Evolutionary conservation across 1,284 basidiomycete species (phyloP), one percentile per base, ranked within the genome.

Genomic region (Ceratobasidium papillatum): DNA sequence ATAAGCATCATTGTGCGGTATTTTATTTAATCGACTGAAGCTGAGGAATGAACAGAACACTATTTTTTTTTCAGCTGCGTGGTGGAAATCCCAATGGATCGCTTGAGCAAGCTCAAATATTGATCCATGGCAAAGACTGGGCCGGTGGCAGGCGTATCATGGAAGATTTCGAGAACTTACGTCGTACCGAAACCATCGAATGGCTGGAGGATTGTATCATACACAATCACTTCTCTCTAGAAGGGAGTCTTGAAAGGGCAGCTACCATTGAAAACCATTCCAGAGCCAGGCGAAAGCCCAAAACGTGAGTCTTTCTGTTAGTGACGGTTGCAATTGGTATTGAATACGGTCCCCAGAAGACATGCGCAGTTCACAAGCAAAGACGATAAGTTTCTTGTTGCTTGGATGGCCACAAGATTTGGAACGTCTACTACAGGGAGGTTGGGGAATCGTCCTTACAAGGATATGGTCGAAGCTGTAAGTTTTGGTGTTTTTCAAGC

Each of bases 301-400:
- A 25, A 43, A 43, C 17, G 62, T 64, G 41, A 64, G 62, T 64
- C n/a, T n/a, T n/a, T n/a, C n/a, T n/a, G n/a, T n/a, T n/a, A n/a
- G n/a, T n/a, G n/a, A n/a, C n/a, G n/a, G n/a, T n/a, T n/a, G n/a
- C n/a, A n/a, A n/a, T n/a, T n/a, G n/a, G n/a, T n/a, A n/a, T n/a
- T n/a, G n/a, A n/a, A n/a, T n/a, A n/a, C n/a, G n/a, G n/a, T n/a
- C n/a, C n/a, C n/a, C n/a, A n/a, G n/a, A n/a, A n/a, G n/a, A n/a
- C n/a, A n/a, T n/a, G n/a, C n/a, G n/a, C n/a, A 64, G 8, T 64
- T 45, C 43, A 64, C 62, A 9, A 25, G 25, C 8, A 25, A 64
- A 25, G 62, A 64, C n/a, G 62, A 64, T 25, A 17, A 47, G 12
- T 47, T 22, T 25, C 43, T 64, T 8, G 43, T 64, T 47, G 22